Evolutionary conservation across 1,284 basidiomycete species (phyloP), one percentile per base, ranked within the genome.

Genomic region (Fomitiporia mediterranea): DNA sequence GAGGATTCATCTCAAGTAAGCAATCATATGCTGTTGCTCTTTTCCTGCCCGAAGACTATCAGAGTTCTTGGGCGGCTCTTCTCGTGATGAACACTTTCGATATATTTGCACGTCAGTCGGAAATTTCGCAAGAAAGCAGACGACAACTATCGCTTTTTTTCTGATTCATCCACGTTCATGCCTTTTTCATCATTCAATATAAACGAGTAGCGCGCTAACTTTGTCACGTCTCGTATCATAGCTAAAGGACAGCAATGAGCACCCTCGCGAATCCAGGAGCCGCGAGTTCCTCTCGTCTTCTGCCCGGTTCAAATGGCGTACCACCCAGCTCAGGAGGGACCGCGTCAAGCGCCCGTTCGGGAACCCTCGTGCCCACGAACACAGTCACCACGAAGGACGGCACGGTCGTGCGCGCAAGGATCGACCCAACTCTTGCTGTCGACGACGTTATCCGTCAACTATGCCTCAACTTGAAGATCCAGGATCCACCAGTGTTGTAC

Each of bases 371-470:
- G 2, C 89, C 89, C 9, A 91, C 89, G 5, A 91, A 91, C 69
- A 86, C 78, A 56, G 88, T 91, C 51, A 83, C 85, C 3, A 89
- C 85, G 11, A 81, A 78, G 57, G 83, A 88, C 25, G 86, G 86
- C 32, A 63, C 79, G 32, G 87, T 82, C 44, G 88, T 91, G 19
- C 83, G 87, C 58, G 84, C 86, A 7, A 81, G 89, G 56, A 91
- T 91, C 59, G 89, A 91, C 66, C 85, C 87, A 8, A 84, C 86
- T 3, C 76, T 91, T 27, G 81, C 85, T 0, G 89, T 89, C 55
- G 83, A 86, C 56, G 89, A 91, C 66, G 89, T 91, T 53, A 79
- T 91, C 49, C 82, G 80, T 51, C 89, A 90, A 66, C 77, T 91
- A 13, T 90, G 87, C 64, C 71, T 85, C 61, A 90, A 89, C 68